These are phyloP conservation scores for Fusarium sacchari DNA, from an alignment of 2,329 filamentous ascomycete genomes.

Conservation along the genomic window DNA sequence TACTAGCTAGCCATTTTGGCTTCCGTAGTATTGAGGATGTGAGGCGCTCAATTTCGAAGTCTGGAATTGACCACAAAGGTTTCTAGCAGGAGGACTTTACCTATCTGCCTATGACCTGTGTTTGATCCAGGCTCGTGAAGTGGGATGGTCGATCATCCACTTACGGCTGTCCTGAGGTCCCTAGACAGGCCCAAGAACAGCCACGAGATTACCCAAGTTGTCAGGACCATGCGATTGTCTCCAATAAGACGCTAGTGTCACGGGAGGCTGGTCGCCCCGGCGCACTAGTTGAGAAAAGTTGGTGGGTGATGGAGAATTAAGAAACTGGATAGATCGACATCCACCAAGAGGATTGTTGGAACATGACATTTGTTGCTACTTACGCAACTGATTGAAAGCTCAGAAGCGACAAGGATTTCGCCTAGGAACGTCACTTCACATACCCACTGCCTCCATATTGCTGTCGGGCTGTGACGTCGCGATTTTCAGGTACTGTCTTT, in stretches of 20 bases:
- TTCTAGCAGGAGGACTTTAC: background rate
- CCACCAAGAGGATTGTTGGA: conserved; percentile 18
- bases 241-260: conserved; percentile 40
- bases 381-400: conserved; percentile 2
- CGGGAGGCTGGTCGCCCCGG: conserved; percentile 42
- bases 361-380: conserved; percentile 17
- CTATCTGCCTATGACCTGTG: conserved; percentile 10
- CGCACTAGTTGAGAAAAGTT: conserved; percentile 24
- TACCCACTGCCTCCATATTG: conserved; percentile 2
- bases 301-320: conserved; percentile 25
- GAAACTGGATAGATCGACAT: conserved; percentile 38
- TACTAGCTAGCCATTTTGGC: background rate
- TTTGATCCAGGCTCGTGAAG: conserved; percentile 28
- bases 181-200: conserved; percentile 24
- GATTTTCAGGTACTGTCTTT: background rate
- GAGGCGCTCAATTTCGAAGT: background rate
- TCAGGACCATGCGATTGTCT: conserved; percentile 14
- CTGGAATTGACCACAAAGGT: background rate
- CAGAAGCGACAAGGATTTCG: background rate
- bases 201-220: conserved; percentile 30
- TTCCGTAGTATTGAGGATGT: background rate
- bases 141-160: conserved; percentile 26
- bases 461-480: background rate
- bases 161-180: conserved; percentile 13
- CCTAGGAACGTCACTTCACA: conserved; percentile 3